Evolutionary conservation across 108 stramenopile species (phyloP).

Genomic region (Parietichytrium sp.): DNA sequence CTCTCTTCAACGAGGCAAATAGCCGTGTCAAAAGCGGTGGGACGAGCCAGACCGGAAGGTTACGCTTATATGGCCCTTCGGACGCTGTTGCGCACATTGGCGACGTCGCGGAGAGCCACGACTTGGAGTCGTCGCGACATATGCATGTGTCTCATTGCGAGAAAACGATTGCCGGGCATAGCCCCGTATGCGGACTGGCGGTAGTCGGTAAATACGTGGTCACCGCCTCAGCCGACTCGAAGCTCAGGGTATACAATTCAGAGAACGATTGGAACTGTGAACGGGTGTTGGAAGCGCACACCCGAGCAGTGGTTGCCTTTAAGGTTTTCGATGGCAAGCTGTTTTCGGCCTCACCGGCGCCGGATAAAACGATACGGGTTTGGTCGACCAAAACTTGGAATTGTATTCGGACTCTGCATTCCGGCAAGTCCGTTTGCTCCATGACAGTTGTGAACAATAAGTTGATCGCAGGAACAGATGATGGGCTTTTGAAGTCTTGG

Average conservation of each 20-base stretch:
- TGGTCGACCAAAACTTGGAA: conserved; percentile 12
- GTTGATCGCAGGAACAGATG: conserved; percentile 1
- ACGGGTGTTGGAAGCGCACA: not conserved
- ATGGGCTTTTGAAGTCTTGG: conserved; percentile 23
- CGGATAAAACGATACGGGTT: not conserved
- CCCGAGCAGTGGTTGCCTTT: not conserved
- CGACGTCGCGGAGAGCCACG: not conserved
- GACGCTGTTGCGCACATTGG: not conserved
- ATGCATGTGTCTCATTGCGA: not conserved
- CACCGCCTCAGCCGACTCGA: conserved; percentile 9
- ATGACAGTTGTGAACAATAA: conserved; percentile 6
- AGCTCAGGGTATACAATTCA: not conserved
- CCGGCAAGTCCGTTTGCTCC: conserved; percentile 2
- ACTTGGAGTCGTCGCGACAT: not conserved
- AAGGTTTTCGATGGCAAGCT: not conserved
- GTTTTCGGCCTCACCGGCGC: conserved; percentile 30
- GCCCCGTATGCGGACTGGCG: not conserved
- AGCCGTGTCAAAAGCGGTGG: not conserved
- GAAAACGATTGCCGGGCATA: not conserved
- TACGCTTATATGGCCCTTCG: too few species aligned
- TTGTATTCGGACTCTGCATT: not conserved
- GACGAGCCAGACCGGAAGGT: too few species aligned
- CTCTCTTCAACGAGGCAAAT: not conserved
- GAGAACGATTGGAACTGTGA: conserved; percentile 1
- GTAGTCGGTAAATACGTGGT: not conserved